Evolutionary conservation across 2,329 filamentous ascomycete species (phyloP), one percentile per base, ranked within the genome.

Genomic region (Cordyceps pruinosa): DNA sequence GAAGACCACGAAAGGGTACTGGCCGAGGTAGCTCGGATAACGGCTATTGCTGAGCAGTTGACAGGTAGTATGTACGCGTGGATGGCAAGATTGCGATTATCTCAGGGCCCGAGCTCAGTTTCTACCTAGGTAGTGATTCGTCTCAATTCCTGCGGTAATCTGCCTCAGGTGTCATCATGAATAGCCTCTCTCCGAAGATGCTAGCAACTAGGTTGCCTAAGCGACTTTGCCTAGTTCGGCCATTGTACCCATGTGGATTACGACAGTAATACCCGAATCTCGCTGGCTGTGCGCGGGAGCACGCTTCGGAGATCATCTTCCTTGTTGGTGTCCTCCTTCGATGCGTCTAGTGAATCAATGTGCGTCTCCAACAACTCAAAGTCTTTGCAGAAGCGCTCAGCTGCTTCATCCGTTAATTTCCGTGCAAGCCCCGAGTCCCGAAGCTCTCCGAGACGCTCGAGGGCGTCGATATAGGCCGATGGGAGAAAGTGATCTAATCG

Each of bases 401-500:
- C 89, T 0, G 92, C 93, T 61, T 88, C 83, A 64, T 95, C 89
- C 0, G 90, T 94, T 49, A 96, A 82, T 47, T 85, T 78, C 48
- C 89, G 83, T 15, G 88, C 87, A 58, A 96, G 74, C 12, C 78
- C 79, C 1, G 88, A 82, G 65, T 89, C 88, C 60, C 88, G 85
- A 1, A 99, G 73, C 42, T 83, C 77, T 61, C 86, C 87, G 26
- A 97, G 72, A 59, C 90, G 89, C 51, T 94, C 88, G 64, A 89
- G 85, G 3, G 92, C 92, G 68, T 99, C 94, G 78, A 97, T 93
- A 30, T 96, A 79, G 3, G 93, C 94, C 1, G 90, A 95, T 0
- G 94, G 92, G 25, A 99, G 76, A 73, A 97, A 99, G 60, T 90
- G 86, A 66, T 99, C 94, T 7, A 99, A 77, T 41, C 80, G 81